Evolutionary conservation across 371 early-diverging fungal species (phyloP), one percentile per base, ranked within the genome.

Genomic region (Entomophthora muscae): DNA sequence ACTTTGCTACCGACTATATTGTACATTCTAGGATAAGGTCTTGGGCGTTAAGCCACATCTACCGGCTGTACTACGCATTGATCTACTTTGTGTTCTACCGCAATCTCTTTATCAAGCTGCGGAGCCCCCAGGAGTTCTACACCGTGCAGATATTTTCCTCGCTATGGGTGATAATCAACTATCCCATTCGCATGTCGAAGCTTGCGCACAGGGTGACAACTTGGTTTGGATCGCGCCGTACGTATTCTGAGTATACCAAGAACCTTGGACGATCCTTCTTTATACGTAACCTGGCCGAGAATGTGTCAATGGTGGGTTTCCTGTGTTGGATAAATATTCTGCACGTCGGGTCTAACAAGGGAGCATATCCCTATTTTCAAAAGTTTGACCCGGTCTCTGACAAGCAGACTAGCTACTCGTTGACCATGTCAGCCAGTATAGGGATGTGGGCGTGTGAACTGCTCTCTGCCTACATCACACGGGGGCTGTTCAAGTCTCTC

Each of bases 81-180:
- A 79, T 85, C 22, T 86, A 86, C 67, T 86, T 85, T 64, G 82
- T 86, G 57, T 86, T 86, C 65, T 85, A 86, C 70, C 75, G 87
- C 57, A 86, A 83, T 65, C 68, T 86, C 57, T 86, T 86, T 72
- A 84, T 83, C 29, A 74, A 85, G 2, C 73, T 86, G 22, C 77
- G 84, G 52, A 78, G 78, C 3, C 76, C 75, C 2, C 78, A 81
- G 57, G 84, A 85, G 64, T 83, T 82, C 55, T 67, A 81, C 24
- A 66, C 74, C 23, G 74, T 86, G 52, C 87, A 86, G 67, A 66
- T 83, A 51, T 82, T 75, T 1, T 82, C 83, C 1, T 84, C 84
- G 13, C 71, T 86, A 32, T 84, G 85, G 84, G 82, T 85, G 17
- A 82, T 83, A 31, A 72, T 85, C 33, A 81, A 84, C 62, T 84